Percentiles rank a stretch among this genome's conserved stretches.
Evolutionary conservation across 495 filamentous ascomycete species (phyloP).

Genomic region (Penicillium antarcticum): DNA sequence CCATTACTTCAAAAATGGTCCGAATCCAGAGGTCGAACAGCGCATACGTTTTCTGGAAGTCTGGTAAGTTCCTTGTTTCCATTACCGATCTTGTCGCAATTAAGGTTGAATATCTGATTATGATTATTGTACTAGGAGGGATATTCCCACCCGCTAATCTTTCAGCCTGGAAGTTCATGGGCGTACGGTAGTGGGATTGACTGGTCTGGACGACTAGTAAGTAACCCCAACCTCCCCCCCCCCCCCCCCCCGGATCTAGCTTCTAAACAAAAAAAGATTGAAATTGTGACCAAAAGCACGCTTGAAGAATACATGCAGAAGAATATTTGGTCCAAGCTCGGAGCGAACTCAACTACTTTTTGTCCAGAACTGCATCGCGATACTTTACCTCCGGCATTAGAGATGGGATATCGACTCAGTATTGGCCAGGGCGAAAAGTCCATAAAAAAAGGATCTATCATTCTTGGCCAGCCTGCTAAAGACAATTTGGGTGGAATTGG

Average conservation of each 20-base stretch:
- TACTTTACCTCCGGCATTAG: neutral
- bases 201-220: conserved; percentile 43
- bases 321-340: conserved; percentile 39
- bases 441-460: neutral
- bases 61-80: conserved; percentile 2
- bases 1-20: conserved; percentile 11
- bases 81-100: too few relatives aligned
- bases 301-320: conserved; percentile 44
- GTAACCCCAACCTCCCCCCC: neutral
- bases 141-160: conserved; percentile 33
- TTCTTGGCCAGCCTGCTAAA: conserved; percentile 12
- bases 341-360: conserved; percentile 13
- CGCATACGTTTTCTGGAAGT: conserved; percentile 13
- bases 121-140: conserved; percentile 9
- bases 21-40: conserved; percentile 6
- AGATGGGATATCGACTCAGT: conserved; percentile 4
- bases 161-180: conserved; percentile 45
- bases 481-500: conserved; percentile 51
- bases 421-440: conserved; percentile 2
- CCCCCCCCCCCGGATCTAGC: neutral
- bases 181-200: conserved; percentile 42
- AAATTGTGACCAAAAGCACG: conserved; percentile 25
- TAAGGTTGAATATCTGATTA: too few relatives aligned
- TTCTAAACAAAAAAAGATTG: neutral
- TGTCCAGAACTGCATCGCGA: conserved; percentile 4